A percentile compares a stretch with the other conserved stretches of the same genome.
Conservation (phyloP, 192 early-diverging fungal species). For the Globomyces pollinis-pini region DNA sequence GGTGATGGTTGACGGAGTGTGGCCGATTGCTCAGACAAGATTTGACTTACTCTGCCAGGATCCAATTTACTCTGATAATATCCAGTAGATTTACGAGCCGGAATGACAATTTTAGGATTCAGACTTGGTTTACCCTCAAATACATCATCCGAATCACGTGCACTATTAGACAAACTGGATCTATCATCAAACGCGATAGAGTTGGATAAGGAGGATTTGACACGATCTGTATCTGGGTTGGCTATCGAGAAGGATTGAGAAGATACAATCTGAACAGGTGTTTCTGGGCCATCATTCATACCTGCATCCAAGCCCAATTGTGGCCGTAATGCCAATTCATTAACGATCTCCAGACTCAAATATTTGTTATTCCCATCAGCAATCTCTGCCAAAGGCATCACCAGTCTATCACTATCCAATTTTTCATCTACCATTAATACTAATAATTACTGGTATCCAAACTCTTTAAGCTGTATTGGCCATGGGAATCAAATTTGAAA, state of each 20-base stretch:
- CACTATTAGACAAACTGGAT: neutral
- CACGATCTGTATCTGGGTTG: neutral
- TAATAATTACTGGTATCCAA: neutral
- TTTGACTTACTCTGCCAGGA: neutral
- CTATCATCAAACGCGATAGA: too few species aligned
- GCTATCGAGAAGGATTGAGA: neutral
- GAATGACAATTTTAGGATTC: neutral
- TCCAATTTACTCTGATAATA: neutral
- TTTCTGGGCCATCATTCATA: neutral
- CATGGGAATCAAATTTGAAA: neutral
- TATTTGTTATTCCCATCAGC: neutral
- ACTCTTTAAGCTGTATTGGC: neutral
- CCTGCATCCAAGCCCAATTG: too few species aligned
- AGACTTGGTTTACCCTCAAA: too few species aligned
- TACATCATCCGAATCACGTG: neutral
- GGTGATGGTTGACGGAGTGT: neutral
- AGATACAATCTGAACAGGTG: neutral
- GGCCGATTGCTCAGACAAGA: neutral
- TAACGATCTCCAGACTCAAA: neutral
- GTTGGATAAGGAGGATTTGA: too few species aligned
- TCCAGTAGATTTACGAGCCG: neutral
- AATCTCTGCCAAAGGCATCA: conserved; percentile 6
- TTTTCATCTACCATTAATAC: neutral
- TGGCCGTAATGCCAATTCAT: neutral
- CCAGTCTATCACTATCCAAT: neutral